Base-by-base conservation (phyloP, 2,329 filamentous ascomycete species). In the Zymoseptoria crescenta region DNA sequence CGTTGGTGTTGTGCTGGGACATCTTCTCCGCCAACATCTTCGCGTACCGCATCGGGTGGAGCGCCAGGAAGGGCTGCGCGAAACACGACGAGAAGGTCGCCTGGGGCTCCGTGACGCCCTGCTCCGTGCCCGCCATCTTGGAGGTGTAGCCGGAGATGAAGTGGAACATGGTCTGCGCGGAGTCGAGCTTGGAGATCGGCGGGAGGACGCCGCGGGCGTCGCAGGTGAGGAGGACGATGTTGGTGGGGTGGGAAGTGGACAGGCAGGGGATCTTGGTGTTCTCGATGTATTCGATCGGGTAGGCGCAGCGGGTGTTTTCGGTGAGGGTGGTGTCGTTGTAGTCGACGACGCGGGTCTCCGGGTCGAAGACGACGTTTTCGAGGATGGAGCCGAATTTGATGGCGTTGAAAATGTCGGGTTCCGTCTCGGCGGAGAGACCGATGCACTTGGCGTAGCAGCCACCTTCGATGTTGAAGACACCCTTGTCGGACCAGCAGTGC, bases 71-170 rank as follows among this genome's bases (percentile, higher is more conserved):
- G 63, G 94, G 94, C 80, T 99, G 94, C 58, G 94, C 94, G 79
- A 99, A 99, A 86, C 94, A 99, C 56, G 92, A 95, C 27, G 92
- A 97, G 86, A 99, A 99, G 72, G 94, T 99, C 24, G 94, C 94
- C 79, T 97, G 91, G 65, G 94, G 94, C 80, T 99, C 94, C 8
- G 89, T 95, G 66, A 99, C 86, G 72, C 94, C 94, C 67, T 96
- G 91, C 80, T 99, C 94, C 35, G 94, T 99, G 72, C 94, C 94
- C 66, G 94, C 94, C 94, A 99, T 99, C 87, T 99, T 99, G 74
- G 93, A 97, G 65, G 94, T 99, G 84, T 99, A 99, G 70, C 94
- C 94, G 19, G 90, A 96, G 79, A 99, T 99, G 86, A 99, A 99
- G 84, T 99, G 94, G 87, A 97, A 99, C 93, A 99, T 97, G 76